Conservation (phyloP, 352 stramenopile genomes). For the Globisporangium recalcitrans region DNA sequence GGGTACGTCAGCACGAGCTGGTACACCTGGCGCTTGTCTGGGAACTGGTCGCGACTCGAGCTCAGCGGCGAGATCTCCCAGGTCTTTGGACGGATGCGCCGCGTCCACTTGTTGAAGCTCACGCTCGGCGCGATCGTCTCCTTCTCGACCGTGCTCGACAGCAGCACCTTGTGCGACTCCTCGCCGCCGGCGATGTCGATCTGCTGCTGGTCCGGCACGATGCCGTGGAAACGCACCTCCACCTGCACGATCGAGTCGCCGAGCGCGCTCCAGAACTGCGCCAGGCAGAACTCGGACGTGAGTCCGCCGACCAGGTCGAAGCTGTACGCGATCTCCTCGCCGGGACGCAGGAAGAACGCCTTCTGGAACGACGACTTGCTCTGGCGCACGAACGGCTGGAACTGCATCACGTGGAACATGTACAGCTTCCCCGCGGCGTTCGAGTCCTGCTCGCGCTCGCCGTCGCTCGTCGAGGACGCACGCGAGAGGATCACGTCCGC, state of each 20-base stretch:
- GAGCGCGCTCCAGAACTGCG: constrained; percentile 88
- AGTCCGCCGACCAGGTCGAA: constrained; percentile 68
- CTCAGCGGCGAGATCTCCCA: constrained; percentile 76
- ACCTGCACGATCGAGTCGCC: constrained; percentile 78
- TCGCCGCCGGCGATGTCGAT: constrained; percentile 60
- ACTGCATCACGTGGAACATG: constrained; percentile 88
- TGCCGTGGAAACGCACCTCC: constrained; percentile 83
- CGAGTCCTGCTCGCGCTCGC: constrained; percentile 47
- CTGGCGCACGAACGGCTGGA: constrained; percentile 82
- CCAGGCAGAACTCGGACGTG: constrained; percentile 87
- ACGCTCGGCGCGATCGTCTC: constrained; percentile 73
- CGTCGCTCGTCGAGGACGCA: constrained; percentile 14
- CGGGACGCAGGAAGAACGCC: constrained; percentile 60
- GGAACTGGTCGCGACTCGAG: constrained; percentile 75
- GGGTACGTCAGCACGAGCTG: constrained; percentile 88
- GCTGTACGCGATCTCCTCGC: constrained; percentile 58
- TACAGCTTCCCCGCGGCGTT: constrained; percentile 70
- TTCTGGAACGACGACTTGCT: constrained; percentile 66
- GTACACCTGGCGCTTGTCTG: constrained; percentile 85
- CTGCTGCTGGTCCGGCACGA: constrained; percentile 58
- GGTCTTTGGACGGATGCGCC: constrained; percentile 73
- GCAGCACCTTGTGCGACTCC: constrained; percentile 68
- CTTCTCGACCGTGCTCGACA: constrained; percentile 66
- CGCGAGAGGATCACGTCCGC: constrained; percentile 79
- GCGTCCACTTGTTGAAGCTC: constrained; percentile 80